These are phyloP conservation scores for Panaeolus cyanescens DNA, from an alignment of 768 basidiomycete species.

Conservation along the genomic window DNA sequence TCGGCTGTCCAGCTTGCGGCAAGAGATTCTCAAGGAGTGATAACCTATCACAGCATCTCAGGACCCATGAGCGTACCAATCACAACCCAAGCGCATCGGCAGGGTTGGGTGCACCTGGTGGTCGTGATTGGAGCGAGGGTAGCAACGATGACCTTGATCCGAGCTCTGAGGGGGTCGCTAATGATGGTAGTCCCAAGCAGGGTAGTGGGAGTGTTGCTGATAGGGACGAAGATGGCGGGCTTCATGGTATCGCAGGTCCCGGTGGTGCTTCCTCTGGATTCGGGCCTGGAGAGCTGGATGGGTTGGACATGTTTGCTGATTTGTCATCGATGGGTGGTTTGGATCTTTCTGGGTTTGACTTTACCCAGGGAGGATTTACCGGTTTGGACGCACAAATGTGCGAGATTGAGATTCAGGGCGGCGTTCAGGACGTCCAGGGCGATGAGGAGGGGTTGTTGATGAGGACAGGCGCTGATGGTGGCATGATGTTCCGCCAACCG, in stretches of 20 bases:
- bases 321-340: constrained; percentile 21
- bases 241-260: constrained; percentile 5
- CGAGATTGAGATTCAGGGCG: constrained; percentile 61
- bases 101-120: constrained; percentile 6
- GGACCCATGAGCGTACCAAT: constrained; percentile 67
- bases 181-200: constrained; percentile 14
- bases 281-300: constrained; percentile 12
- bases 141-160: constrained; percentile 25
- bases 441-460: constrained; percentile 60
- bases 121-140: constrained; percentile 26
- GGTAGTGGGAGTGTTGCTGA: constrained; percentile 17
- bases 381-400: constrained; percentile 54
- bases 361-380: constrained; percentile 16
- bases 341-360: constrained; percentile 20
- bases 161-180: constrained; percentile 23
- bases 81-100: neutral
- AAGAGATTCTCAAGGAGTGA: constrained; percentile 89
- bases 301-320: constrained; percentile 28
- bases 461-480: constrained; percentile 21
- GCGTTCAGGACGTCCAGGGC: constrained; percentile 54
- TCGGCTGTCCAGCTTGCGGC: constrained; percentile 68
- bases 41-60: constrained; percentile 84
- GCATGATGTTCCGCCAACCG: constrained; percentile 17
- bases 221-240: constrained; percentile 24
- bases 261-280: constrained; percentile 4